These are phyloP conservation scores for Eimeria maxima DNA, from an alignment of 169 alveolate genomes.

Conservation along the genomic window DNA sequence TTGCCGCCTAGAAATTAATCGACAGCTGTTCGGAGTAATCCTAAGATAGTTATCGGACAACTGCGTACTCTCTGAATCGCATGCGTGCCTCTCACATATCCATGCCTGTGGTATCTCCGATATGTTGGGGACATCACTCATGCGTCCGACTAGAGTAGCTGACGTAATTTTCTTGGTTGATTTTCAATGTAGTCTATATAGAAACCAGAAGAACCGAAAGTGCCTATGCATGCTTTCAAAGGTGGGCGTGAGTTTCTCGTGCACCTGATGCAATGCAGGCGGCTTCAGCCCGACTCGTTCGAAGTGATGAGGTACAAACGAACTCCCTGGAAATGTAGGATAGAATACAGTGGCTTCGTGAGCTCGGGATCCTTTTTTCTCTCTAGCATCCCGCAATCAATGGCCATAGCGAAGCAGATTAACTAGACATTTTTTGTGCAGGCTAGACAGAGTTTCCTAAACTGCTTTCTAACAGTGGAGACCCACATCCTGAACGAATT, in stretches of 20 bases:
- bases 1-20: background rate
- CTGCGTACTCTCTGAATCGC: background rate
- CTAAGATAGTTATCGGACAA: background rate
- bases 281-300: background rate
- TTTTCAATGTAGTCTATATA: background rate
- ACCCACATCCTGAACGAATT: background rate
- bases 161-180: background rate
- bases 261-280: background rate
- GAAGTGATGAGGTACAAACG: background rate
- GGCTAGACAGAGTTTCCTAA: background rate
- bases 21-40: background rate
- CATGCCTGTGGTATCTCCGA: too few species aligned
- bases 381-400: background rate
- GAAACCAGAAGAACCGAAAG: background rate
- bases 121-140: too few species aligned
- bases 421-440: background rate
- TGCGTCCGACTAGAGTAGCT: too few species aligned
- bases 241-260: background rate
- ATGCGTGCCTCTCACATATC: background rate
- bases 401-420: background rate
- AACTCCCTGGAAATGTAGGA: slow-evolving; percentile 3
- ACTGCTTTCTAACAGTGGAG: background rate
- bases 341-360: background rate
- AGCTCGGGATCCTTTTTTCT: background rate
- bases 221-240: background rate